Conservation (phyloP, 2,329 filamentous ascomycete species). For the Scleromitrula shiraiana region DNA sequence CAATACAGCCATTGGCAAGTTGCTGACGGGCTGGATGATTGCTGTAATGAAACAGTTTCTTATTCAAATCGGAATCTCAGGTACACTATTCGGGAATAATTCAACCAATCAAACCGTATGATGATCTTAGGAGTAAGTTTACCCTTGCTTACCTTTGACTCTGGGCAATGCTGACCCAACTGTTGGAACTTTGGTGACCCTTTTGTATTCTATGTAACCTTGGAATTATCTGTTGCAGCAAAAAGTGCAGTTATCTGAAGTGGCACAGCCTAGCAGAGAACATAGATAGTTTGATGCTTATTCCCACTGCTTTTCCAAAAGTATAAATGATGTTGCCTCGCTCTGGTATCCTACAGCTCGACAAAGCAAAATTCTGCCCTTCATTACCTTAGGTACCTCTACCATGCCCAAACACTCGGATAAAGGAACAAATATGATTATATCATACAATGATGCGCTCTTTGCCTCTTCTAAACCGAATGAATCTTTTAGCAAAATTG, state of each 20-base stretch:
- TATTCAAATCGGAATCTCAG: no score
- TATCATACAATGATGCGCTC: not conserved
- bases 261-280: not conserved
- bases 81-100: no score
- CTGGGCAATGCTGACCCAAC: not conserved
- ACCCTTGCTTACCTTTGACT: not conserved
- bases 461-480: not conserved
- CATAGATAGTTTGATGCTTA: not conserved
- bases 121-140: not conserved
- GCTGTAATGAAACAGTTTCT: conserved; percentile 2
- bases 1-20: no score
- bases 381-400: not conserved
- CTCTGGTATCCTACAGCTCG: no score
- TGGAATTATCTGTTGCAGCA: not conserved
- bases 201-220: not conserved
- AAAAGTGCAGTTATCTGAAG: not conserved
- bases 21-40: not conserved
- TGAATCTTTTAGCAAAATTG: not conserved
- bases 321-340: not conserved
- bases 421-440: not conserved
- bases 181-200: not conserved
- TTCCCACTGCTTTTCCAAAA: not conserved
- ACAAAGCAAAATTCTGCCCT: not conserved
- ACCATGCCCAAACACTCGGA: not conserved
- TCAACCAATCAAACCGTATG: not conserved